Conservation (phyloP, 139 green algal species). For the Chlorella sp. region DNA sequence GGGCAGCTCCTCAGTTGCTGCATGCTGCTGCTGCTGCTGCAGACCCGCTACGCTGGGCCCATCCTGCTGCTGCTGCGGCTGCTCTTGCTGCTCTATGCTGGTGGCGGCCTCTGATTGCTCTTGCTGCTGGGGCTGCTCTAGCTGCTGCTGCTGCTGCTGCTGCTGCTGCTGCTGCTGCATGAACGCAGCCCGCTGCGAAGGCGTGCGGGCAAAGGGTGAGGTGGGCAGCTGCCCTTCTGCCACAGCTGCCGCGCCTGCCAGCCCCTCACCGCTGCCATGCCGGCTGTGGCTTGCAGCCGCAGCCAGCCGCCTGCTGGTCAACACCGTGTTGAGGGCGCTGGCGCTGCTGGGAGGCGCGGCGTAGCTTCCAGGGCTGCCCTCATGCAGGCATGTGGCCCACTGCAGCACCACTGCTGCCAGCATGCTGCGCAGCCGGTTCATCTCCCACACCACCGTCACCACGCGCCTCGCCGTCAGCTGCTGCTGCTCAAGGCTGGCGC, state of each 20-base stretch:
- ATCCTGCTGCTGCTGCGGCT: not conserved
- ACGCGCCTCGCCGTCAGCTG: not conserved
- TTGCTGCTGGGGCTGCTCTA: not conserved
- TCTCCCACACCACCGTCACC: constrained; percentile 44
- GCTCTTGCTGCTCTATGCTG: not conserved
- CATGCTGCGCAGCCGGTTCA: constrained; percentile 72
- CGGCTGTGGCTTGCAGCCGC: constrained; percentile 18
- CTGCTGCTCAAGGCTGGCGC: constrained; percentile 17
- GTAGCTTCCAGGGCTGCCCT: constrained; percentile 41
- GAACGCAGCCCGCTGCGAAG: too few species aligned
- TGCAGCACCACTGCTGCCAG: constrained; percentile 68
- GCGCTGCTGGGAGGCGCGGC: constrained; percentile 8
- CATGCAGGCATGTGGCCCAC: constrained; percentile 71
- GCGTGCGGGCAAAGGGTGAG: not conserved
- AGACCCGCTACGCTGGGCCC: not conserved
- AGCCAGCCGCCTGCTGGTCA: not conserved
- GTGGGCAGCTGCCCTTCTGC: not conserved
- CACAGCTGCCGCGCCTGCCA: not conserved
- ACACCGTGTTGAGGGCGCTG: not conserved
- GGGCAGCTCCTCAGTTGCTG: too few species aligned
- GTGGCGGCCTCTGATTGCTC: not conserved
- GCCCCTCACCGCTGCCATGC: constrained; percentile 17
- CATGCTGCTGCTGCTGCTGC: not conserved
- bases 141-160: constrained; percentile 2
- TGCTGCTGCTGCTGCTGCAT: not conserved